phyloP scores from a whole-genome alignment of 208 protist species.

The Phytomonas sp. region DNA sequence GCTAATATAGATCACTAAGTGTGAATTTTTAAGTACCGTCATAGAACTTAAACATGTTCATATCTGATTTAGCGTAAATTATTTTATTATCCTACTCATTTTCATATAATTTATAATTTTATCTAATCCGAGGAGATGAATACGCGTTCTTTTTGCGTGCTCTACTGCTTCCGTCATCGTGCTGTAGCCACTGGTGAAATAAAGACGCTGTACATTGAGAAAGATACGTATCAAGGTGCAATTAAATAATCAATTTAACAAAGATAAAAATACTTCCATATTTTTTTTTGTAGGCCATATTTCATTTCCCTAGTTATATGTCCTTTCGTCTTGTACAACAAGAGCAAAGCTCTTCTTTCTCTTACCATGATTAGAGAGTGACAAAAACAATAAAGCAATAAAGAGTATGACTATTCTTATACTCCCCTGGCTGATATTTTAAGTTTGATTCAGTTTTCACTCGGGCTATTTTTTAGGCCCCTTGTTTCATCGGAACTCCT shows the following conservation, averaged over 20 bases:
- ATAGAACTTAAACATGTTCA: not conserved
- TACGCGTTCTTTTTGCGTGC: not conserved
- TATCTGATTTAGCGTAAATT: constrained; percentile 7
- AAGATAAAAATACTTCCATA: constrained; percentile 4
- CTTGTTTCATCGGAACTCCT: constrained; percentile 60
- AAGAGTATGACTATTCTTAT: not conserved
- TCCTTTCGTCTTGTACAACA: not conserved
- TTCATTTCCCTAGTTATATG: not conserved
- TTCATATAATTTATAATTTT: constrained; percentile 1
- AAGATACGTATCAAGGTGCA: constrained; percentile 8
- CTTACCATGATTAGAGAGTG: not conserved
- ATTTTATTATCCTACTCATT: constrained; percentile 14
- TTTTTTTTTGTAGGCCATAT: not conserved
- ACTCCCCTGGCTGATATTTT: not conserved
- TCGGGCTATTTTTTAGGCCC: constrained; percentile 15
- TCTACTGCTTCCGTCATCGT: not conserved
- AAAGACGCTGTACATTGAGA: not conserved
- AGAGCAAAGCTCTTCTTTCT: not conserved
- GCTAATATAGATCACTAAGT: not conserved
- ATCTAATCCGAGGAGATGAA: not conserved
- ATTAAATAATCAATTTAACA: not conserved
- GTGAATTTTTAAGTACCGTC: not conserved
- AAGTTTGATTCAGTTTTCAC: constrained; percentile 11
- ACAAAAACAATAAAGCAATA: not conserved
- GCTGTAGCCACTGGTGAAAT: not conserved